Evolutionary conservation across 2,329 filamentous ascomycete species (phyloP), one percentile per base, ranked within the genome.

Genomic region (Alternaria sp.): DNA sequence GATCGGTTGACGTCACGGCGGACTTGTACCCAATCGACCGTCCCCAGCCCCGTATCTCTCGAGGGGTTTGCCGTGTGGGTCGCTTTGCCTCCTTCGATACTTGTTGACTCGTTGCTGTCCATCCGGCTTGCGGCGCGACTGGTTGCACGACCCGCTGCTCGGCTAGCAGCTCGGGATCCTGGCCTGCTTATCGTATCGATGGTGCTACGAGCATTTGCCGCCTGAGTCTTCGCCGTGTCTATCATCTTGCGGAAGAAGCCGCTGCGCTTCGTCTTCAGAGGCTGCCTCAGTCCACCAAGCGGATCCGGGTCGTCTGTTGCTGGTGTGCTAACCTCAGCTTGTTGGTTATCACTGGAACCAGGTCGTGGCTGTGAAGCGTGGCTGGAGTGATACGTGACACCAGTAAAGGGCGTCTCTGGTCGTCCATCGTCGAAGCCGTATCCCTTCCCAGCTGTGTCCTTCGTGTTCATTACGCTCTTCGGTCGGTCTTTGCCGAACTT

Each of bases 201-300:
- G 67, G 91, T 97, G 68, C 91, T 96, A 66, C 95, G 88, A 57
- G 92, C 93, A 76, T 90, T 97, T 2, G 95, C 95, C 33, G 96
- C 94, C 30, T 94, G 93, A 0, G 95, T 97, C 82, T 97, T 97
- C 15, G 94, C 95, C 3, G 93, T 93, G 69, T 97, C 94, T 28
- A 97, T 88, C 71, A 98, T 95, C 76, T 97, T 96, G 80, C 95
- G 96, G 85, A 98, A 96, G 75, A 98, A 97, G 53, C 93, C 95
- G 65, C 90, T 90, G 79, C 93, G 96, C 69, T 81, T 84, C 67
- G 92, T 89, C 85, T 80, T 94, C 9, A 53, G 15, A 92, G 94
- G 94, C 10, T 87, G 85, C 12, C 83, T 84, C 9, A 98, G 86
- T 0, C 95, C 94, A 44, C 95, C 95, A 6, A 97, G 85, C 1